Percentiles rank a stretch among this genome's conserved stretches.
phyloP scores from a whole-genome alignment of 257 asterid genomes.

The Mentha longifolia region DNA sequence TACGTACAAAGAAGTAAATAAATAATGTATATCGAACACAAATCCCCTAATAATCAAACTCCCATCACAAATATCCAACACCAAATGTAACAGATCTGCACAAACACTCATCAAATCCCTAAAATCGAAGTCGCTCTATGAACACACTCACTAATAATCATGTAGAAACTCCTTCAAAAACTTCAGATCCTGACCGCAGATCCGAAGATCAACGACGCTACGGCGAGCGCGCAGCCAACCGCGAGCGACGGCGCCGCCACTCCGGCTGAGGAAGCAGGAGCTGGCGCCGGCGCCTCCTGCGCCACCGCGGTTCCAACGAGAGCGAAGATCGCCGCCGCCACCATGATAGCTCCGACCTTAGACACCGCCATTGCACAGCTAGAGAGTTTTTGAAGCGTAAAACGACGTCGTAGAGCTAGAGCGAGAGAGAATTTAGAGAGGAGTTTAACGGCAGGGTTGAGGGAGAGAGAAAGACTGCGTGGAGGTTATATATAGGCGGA shows the following conservation, averaged over 20 bases:
- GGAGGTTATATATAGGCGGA: slow-evolving; percentile 27
- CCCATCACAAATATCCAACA: slow-evolving; percentile 18
- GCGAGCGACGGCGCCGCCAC: slow-evolving; percentile 46
- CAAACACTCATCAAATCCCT: slow-evolving; percentile 37
- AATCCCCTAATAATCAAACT: slow-evolving; percentile 28
- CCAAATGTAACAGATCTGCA: slow-evolving; percentile 39
- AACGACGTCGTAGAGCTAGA: background rate
- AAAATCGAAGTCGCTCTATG: slow-evolving; percentile 26
- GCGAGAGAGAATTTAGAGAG: background rate
- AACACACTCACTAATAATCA: slow-evolving; percentile 21
- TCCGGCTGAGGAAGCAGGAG: slow-evolving; percentile 58
- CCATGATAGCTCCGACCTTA: slow-evolving; percentile 23
- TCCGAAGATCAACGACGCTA: slow-evolving; percentile 49
- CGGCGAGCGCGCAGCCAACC: slow-evolving; percentile 43
- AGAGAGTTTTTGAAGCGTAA: background rate
- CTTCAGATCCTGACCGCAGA: slow-evolving; percentile 60
- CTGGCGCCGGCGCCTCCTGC: slow-evolving; percentile 58
- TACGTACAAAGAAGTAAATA: slow-evolving; percentile 26
- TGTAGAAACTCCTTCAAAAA: background rate
- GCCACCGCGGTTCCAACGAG: slow-evolving; percentile 47
- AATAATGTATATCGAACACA: slow-evolving; percentile 29
- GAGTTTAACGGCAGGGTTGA: slow-evolving; percentile 27
- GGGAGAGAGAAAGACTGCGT: background rate
- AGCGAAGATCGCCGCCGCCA: slow-evolving; percentile 40
- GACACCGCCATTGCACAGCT: slow-evolving; percentile 52